Percentiles rank a stretch among this genome's conserved stretches.
These are phyloP conservation scores for Rhododendron ovatum DNA, from an alignment of 148 eudicot species.

Conservation along the genomic window DNA sequence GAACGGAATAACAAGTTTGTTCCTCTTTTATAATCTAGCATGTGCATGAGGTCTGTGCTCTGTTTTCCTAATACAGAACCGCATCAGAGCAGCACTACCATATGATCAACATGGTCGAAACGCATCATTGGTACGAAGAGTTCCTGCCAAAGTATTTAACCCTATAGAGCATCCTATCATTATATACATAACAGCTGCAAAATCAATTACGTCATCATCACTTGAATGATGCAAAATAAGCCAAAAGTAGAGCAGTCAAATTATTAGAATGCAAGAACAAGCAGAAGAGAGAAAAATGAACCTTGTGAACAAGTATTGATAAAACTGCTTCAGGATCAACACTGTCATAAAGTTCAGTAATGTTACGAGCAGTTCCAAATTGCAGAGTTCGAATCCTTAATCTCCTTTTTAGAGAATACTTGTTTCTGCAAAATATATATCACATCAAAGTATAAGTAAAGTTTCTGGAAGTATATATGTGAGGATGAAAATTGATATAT, in stretches of 20 bases:
- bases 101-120: background rate
- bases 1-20: background rate
- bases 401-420: slow-evolving; percentile 66
- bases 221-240: background rate
- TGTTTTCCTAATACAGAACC: background rate
- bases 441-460: slow-evolving; percentile 3
- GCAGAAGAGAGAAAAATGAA: slow-evolving; percentile 14
- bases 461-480: background rate
- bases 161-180: background rate
- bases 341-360: slow-evolving; percentile 89
- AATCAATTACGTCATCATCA: background rate
- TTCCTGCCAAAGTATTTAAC: background rate
- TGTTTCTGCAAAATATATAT: slow-evolving; percentile 53
- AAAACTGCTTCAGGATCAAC: slow-evolving; percentile 96
- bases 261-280: background rate
- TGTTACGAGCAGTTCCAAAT: slow-evolving; percentile 69
- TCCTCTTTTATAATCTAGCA: background rate
- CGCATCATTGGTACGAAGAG: background rate
- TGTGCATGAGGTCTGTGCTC: background rate
- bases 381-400: slow-evolving; percentile 86
- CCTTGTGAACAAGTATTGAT: slow-evolving; percentile 94
- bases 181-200: background rate
- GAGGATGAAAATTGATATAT: background rate
- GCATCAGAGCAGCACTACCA: background rate
- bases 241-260: background rate